Conservation (phyloP, 2,329 filamentous ascomycete genomes). For the Botrytis porri region DNA sequence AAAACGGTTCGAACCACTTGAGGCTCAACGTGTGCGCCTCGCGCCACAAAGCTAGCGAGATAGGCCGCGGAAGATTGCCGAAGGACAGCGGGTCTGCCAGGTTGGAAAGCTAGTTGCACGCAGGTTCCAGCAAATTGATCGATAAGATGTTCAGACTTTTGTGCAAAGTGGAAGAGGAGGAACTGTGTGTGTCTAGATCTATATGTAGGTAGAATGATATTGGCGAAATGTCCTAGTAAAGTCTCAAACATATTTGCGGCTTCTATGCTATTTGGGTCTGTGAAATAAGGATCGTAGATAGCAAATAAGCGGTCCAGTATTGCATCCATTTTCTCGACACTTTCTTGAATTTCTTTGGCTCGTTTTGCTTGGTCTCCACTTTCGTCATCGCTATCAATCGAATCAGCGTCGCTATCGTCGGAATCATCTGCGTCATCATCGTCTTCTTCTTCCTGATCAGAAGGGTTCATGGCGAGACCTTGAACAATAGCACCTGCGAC, state of each 20-base stretch:
- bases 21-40: constrained; percentile 76
- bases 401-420: constrained; percentile 66
- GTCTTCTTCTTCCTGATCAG: constrained; percentile 54
- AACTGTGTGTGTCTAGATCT: constrained; percentile 94
- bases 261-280: constrained; percentile 62
- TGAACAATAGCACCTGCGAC: constrained; percentile 70
- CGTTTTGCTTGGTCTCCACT: constrained; percentile 60
- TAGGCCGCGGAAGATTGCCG: constrained; percentile 88
- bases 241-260: constrained; percentile 73
- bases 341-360: constrained; percentile 71
- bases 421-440: constrained; percentile 46
- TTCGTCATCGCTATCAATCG: constrained; percentile 67
- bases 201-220: constrained; percentile 84
- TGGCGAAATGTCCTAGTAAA: constrained; percentile 80
- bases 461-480: constrained; percentile 44
- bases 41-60: constrained; percentile 88
- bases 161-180: constrained; percentile 91
- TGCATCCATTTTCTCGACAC: constrained; percentile 86
- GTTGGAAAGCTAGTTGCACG: constrained; percentile 66
- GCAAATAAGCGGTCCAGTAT: constrained; percentile 86
- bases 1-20: constrained; percentile 81
- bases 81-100: constrained; percentile 61
- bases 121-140: constrained; percentile 81
- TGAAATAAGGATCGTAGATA: constrained; percentile 73
- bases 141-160: constrained; percentile 72